Evolutionary conservation across 257 asterid genomes (phyloP), one percentile per base, ranked within the genome.

Genomic region (Coffea canephora): DNA sequence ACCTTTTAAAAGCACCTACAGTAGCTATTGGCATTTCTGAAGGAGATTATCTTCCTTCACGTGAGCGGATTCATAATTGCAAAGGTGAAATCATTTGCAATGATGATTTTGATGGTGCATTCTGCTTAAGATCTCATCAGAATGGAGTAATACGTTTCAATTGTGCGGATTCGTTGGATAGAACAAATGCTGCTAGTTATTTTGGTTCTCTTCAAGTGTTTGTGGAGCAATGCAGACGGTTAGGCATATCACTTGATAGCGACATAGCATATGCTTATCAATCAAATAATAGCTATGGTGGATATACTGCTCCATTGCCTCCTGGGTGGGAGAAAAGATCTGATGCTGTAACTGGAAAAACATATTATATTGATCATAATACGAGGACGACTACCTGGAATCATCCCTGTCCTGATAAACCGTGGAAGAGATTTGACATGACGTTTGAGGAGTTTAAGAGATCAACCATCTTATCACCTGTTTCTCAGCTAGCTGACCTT

Each of bases 371-470:
- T 85, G 99, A 95, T 89, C 99, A 95, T 88, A 93, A 95, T 84
- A 95, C 99, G 54, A 90, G 94, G 90, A 95, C 97, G 49, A 95
- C 99, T 14, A 93, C 99, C 77, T 95, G 99, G 99, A 90, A 85
- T 79, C 99, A 95, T 90, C 99, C 99, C 71, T 95, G 97, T 88
- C 99, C 99, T 48, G 99, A 95, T 85, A 95, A 92, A 87, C 99
- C 99, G 45, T 95, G 99, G 99, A 93, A 92, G 86, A 92, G 99
- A 90, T 93, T 95, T 85, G 97, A 95, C 86, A 95, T 93, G 99
- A 87, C 91, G 55, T 95, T 95, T 88, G 99, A 95, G 78, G 99
- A 95, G 85, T 95, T 95, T 82, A 95, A 93, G 91, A 91, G 98
- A 85, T 92, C 97, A 61, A 93, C 99, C 21, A 95, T 95, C 87